These are phyloP conservation scores for Phytophthora macrochlamydospora DNA, from an alignment of 352 stramenopile genomes.

Conservation along the genomic window DNA sequence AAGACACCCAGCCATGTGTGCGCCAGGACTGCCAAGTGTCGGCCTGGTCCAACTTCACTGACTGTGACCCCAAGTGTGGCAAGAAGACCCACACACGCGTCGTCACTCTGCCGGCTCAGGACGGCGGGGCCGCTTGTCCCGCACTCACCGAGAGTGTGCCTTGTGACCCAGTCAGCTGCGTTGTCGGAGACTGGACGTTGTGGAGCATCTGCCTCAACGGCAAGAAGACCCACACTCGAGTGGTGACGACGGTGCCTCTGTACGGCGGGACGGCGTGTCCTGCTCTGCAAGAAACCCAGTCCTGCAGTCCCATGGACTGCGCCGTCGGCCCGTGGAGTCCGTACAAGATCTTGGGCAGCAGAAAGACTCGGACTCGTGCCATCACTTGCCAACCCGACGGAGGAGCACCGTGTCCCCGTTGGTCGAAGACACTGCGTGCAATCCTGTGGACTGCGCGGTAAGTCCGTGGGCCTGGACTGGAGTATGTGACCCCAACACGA, in stretches of 20 bases:
- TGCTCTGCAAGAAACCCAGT: conserved; percentile 24
- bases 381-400: conserved; percentile 46
- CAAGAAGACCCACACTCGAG: conserved; percentile 41
- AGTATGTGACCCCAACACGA: conserved; percentile 38
- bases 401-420: conserved; percentile 49
- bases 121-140: conserved; percentile 34
- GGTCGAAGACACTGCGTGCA: conserved; percentile 41
- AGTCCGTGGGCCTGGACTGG: conserved; percentile 45
- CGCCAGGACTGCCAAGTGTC: conserved; percentile 49
- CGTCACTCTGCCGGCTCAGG: conserved; percentile 28
- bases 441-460: conserved; percentile 48
- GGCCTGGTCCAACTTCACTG: conserved; percentile 34
- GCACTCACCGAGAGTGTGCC: conserved; percentile 29
- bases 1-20: conserved; percentile 47
- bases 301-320: conserved; percentile 52
- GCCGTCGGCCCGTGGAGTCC: conserved; percentile 38
- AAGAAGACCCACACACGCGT: conserved; percentile 43
- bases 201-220: conserved; percentile 45
- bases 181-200: conserved; percentile 44
- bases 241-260: conserved; percentile 35
- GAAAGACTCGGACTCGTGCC: conserved; percentile 45
- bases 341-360: conserved; percentile 39
- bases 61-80: conserved; percentile 31
- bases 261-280: conserved; percentile 49
- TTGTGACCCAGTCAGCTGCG: conserved; percentile 56